Evolutionary conservation across 768 basidiomycete species (phyloP).

Genomic region (Hydnomerulius pinastri): DNA sequence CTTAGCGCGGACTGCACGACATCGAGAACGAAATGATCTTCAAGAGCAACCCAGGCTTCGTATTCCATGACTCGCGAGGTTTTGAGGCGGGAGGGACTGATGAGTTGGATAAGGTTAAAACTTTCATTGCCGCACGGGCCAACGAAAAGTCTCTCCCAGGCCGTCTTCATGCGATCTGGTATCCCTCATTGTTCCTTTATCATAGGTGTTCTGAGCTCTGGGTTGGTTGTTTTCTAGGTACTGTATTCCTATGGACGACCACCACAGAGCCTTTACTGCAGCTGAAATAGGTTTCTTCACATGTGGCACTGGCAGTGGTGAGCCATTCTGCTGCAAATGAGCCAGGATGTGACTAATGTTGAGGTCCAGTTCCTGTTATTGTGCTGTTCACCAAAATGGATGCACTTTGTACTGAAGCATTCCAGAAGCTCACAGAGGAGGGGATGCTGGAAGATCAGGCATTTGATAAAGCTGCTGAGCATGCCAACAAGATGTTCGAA

Average conservation of each 20-base stretch:
- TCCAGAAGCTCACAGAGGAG: conserved; percentile 9
- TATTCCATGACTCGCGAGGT: conserved; percentile 45
- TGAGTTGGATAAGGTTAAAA: conserved; percentile 31
- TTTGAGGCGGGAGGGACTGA: conserved; percentile 37
- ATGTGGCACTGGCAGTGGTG: conserved; percentile 13
- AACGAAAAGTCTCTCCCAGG: conserved; percentile 15
- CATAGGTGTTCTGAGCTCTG: not conserved
- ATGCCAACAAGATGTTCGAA: conserved; percentile 9
- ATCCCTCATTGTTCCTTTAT: not conserved
- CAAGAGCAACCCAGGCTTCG: conserved; percentile 32
- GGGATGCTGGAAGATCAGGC: conserved; percentile 7
- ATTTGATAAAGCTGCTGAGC: conserved; percentile 14
- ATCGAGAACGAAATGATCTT: no score
- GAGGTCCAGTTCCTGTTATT: conserved; percentile 37
- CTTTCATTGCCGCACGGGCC: conserved; percentile 33
- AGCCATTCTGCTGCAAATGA: not conserved
- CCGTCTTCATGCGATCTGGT: conserved; percentile 44
- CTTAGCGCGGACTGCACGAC: no score
- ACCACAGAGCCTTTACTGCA: conserved; percentile 22
- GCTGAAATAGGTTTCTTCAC: conserved; percentile 36
- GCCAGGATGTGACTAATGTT: not conserved
- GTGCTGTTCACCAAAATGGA: conserved; percentile 42
- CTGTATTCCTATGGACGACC: conserved; percentile 34
- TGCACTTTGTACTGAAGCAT: conserved; percentile 25
- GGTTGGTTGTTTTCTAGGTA: conserved; percentile 32